Conservation (phyloP, 75 land plant species). For the Pinus albicaulis region DNA sequence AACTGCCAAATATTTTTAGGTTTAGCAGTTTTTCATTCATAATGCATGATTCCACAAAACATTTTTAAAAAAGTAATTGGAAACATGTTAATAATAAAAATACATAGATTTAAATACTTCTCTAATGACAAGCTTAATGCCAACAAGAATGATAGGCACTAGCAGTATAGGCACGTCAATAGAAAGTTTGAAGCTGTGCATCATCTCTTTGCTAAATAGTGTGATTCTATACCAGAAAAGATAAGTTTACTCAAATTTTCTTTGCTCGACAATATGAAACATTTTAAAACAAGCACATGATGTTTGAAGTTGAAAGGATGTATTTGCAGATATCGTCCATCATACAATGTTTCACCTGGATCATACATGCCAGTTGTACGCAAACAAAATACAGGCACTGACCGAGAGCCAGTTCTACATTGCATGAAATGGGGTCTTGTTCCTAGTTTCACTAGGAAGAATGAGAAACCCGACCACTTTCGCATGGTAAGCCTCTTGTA, state of each 20-base stretch:
- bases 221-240: not conserved
- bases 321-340: slow-evolving; percentile 69
- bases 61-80: too few species aligned
- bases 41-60: too few species aligned
- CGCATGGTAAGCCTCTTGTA: slow-evolving; percentile 61
- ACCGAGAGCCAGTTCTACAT: slow-evolving; percentile 56
- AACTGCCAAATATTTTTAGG: too few species aligned
- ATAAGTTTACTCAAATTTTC: not conserved
- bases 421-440: slow-evolving; percentile 97
- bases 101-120: too few species aligned
- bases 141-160: too few species aligned
- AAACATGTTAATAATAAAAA: too few species aligned
- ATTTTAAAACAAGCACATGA: slow-evolving; percentile 4
- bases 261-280: not conserved
- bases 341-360: slow-evolving; percentile 88
- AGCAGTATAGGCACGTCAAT: too few species aligned
- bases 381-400: slow-evolving; percentile 12
- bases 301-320: not conserved
- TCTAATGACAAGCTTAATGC: too few species aligned
- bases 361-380: slow-evolving; percentile 69
- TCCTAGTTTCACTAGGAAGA: slow-evolving; percentile 91
- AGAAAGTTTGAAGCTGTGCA: not conserved
- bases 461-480: slow-evolving; percentile 79
- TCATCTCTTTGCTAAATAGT: too few species aligned
- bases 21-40: too few species aligned